Percentiles rank a stretch among this genome's conserved stretches.
Conservation (phyloP, 2,329 filamentous ascomycete genomes). For the Coniochaeta hoffmannii region DNA sequence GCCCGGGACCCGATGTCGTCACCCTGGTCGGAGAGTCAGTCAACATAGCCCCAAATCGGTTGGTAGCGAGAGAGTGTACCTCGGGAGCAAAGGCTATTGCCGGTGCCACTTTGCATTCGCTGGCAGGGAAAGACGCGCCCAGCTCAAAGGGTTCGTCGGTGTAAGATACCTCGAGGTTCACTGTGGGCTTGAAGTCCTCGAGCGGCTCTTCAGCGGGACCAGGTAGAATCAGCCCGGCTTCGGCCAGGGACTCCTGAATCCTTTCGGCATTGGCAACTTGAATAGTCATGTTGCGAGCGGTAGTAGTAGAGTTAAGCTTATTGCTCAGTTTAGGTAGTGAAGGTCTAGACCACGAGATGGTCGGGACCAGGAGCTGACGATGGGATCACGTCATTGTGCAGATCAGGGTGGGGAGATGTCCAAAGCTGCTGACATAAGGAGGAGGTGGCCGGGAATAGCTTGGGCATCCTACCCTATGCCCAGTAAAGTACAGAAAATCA, state of each 20-base stretch:
- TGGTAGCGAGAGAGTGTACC: constrained; percentile 8
- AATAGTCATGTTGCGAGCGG: not conserved
- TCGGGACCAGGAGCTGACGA: not conserved
- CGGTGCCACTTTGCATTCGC: constrained; percentile 28
- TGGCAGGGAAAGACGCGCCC: constrained; percentile 24
- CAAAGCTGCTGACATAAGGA: not conserved
- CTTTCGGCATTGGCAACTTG: not conserved
- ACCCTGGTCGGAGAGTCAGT: not conserved
- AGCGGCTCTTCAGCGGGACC: constrained; percentile 32
- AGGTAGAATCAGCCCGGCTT: constrained; percentile 31
- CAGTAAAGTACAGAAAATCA: too few species aligned
- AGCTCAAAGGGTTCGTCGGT: constrained; percentile 15
- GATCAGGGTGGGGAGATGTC: not conserved
- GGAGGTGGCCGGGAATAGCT: not conserved
- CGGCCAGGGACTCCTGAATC: constrained; percentile 13
- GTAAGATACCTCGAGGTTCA: constrained; percentile 26
- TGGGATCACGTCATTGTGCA: not conserved
- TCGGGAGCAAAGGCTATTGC: constrained; percentile 27
- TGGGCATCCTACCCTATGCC: too few species aligned
- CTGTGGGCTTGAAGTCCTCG: constrained; percentile 33
- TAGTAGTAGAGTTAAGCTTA: not conserved
- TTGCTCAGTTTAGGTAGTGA: not conserved
- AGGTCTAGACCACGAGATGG: not conserved
- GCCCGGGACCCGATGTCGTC: not conserved
- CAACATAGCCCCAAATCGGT: not conserved